A percentile compares a stretch with the other conserved stretches of the same genome.
These are phyloP conservation scores for Globisporangium paroecandrum DNA, from an alignment of 352 stramenopile species.

Conservation along the genomic window DNA sequence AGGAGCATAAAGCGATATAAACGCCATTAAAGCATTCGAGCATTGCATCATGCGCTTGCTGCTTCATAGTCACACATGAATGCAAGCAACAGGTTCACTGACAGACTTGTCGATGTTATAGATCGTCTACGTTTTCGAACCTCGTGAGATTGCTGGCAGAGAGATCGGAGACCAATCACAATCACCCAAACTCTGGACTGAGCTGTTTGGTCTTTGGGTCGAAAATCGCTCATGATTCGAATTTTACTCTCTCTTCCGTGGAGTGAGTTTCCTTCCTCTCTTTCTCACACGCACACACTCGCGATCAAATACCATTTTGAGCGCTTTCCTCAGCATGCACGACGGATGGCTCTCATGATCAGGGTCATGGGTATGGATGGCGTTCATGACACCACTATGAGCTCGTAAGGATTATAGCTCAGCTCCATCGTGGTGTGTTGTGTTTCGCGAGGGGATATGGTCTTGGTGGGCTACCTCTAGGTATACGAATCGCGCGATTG, in stretches of 20 bases:
- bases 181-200: background rate
- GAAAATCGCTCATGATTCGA: background rate
- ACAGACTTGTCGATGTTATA: too few relatives aligned
- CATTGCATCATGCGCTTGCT: too few relatives aligned
- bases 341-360: too few relatives aligned
- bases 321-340: background rate
- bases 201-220: background rate
- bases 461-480: too few relatives aligned
- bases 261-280: background rate
- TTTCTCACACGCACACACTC: too few relatives aligned
- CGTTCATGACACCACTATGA: background rate
- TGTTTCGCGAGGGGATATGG: too few relatives aligned
- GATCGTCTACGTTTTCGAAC: background rate
- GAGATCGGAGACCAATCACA: background rate
- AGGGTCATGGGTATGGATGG: too few relatives aligned
- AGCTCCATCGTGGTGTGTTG: too few relatives aligned
- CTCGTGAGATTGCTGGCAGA: background rate
- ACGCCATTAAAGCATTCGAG: too few relatives aligned
- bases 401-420: too few relatives aligned
- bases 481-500: background rate
- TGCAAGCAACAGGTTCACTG: background rate
- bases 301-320: background rate
- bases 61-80: too few relatives aligned
- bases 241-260: background rate
- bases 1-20: too few relatives aligned